A percentile compares a stretch with the other conserved stretches of the same genome.
These are phyloP conservation scores for Primulina huaijiensis DNA, from an alignment of 257 asterid species.

Conservation along the genomic window DNA sequence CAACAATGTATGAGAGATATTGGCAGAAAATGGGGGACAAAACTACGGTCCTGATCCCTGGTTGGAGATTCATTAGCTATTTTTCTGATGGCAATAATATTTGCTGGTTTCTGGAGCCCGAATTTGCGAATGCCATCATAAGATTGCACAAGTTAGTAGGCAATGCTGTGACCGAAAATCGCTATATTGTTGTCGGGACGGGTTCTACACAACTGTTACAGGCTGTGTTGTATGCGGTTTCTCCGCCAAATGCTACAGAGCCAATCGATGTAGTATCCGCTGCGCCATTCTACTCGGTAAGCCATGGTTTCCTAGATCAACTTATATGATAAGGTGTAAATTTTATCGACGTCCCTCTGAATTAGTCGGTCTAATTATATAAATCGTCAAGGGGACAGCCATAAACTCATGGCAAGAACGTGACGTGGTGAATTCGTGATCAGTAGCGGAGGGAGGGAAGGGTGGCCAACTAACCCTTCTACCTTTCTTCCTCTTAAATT, in stretches of 20 bases:
- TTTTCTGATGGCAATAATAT: constrained; percentile 61
- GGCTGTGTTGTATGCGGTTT: constrained; percentile 80
- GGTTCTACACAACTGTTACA: constrained; percentile 92
- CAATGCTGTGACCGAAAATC: constrained; percentile 68
- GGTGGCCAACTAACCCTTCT: too few relatives aligned
- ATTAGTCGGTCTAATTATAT: too few relatives aligned
- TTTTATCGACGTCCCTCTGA: too few relatives aligned
- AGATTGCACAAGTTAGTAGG: constrained; percentile 79
- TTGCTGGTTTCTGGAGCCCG: constrained; percentile 94
- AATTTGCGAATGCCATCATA: constrained; percentile 47
- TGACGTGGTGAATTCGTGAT: too few relatives aligned
- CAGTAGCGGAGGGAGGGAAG: too few relatives aligned
- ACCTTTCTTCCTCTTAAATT: too few relatives aligned
- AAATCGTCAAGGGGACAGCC: too few relatives aligned
- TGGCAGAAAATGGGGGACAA: constrained; percentile 75
- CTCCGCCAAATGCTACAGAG: constrained; percentile 50
- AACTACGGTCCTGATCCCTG: constrained; percentile 61
- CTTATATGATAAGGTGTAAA: too few relatives aligned
- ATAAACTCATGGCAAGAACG: too few relatives aligned
- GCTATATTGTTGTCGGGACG: constrained; percentile 81
- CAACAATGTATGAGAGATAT: constrained; percentile 84
- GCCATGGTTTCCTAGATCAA: constrained; percentile 21
- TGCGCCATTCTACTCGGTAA: constrained; percentile 88
- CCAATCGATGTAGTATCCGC: constrained; percentile 83
- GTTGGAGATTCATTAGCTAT: constrained; percentile 90